Base-by-base conservation (phyloP, 768 basidiomycete species). In the Collybia sp. region DNA sequence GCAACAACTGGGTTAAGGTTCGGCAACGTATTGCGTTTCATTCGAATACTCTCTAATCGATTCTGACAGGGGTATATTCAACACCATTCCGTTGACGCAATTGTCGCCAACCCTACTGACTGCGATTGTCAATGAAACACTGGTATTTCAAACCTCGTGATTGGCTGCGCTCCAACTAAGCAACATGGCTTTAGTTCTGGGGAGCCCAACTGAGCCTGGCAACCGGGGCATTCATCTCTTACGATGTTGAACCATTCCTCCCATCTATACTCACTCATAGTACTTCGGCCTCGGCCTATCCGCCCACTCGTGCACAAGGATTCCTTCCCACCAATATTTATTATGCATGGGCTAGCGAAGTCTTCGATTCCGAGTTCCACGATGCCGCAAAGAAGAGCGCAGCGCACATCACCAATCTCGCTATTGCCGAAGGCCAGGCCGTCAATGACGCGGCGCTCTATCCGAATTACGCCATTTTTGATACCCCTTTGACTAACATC, bases 381-480 rank as follows among this genome's bases (percentile, higher is more conserved):
- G 42, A 66, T 16, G 72, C 76, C 6, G 62, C 68, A 13, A 58
- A 58, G n/a, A 47, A 66, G 30, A 75, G 71, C 45, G 64, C 70
- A 1, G 64, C 55, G 1, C 64, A 63, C 10, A 65, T 84, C 39
- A 61, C 54, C 13, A 50, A 63, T 20, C 64, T 71, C 10, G 71
- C 70, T 1, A 51, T 67, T 4, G 55, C 55, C n/a, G 61, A 72
- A 43, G 75, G 75, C 10, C 71, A 76, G 55, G 44, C 48, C 6
- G 55, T 64, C 38, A 45, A 69, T 19, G 54, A 49, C 5, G 55
- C 62, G n/a, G 71, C 67, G 2, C 54, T 73, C 42, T 85, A 87
- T 56, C 67, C 70, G 18, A 87, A 88, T 57, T 84, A 85, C 50
- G 82, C 82, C 3, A 61, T 77, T 5, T 61, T 52, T 33, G 72